A percentile compares a stretch with the other conserved stretches of the same genome.
These are phyloP conservation scores for Colletotrichum graminicola DNA, from an alignment of 2,329 filamentous ascomycete species.

Conservation along the genomic window DNA sequence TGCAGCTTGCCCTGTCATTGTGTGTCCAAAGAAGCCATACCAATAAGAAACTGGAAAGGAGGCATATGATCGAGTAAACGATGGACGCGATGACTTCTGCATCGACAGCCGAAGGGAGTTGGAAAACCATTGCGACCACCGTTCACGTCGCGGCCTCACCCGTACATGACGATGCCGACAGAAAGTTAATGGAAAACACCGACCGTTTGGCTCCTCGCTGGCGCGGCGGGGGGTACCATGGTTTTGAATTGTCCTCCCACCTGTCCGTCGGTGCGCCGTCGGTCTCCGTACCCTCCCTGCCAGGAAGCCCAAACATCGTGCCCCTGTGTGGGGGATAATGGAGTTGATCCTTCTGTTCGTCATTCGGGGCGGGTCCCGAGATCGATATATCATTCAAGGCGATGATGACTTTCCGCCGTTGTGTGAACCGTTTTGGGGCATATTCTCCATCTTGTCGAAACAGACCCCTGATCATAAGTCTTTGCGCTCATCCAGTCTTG, in stretches of 20 bases:
- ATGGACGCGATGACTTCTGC: slow-evolving; percentile 31
- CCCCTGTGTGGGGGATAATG: slow-evolving; percentile 28
- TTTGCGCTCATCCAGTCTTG: slow-evolving; percentile 6
- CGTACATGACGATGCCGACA: slow-evolving; percentile 30
- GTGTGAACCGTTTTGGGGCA: slow-evolving; percentile 14
- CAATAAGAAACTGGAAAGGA: slow-evolving; percentile 31
- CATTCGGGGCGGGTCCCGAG: slow-evolving; percentile 22
- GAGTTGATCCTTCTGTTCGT: slow-evolving; percentile 17
- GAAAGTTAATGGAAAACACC: slow-evolving; percentile 5
- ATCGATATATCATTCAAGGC: slow-evolving; percentile 16
- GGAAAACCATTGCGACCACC: slow-evolving; percentile 37
- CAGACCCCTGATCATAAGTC: slow-evolving; percentile 32
- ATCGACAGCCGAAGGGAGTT: slow-evolving; percentile 37
- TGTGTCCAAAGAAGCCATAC: slow-evolving; percentile 39
- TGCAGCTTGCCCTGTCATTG: slow-evolving; percentile 38
- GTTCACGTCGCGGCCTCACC: slow-evolving; percentile 25
- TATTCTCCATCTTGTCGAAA: slow-evolving; percentile 32
- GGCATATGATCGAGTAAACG: slow-evolving; percentile 33
- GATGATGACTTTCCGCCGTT: slow-evolving; percentile 24
- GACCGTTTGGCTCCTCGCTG: neutral
- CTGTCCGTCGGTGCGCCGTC: neutral
- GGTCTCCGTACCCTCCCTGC: no score
- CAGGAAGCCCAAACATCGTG: neutral
- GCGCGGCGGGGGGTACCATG: slow-evolving; percentile 20
- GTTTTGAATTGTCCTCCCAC: slow-evolving; percentile 25